Evolutionary conservation across 2,329 filamentous ascomycete genomes (phyloP), one percentile per base, ranked within the genome.

Genomic region (Botrytis aclada): DNA sequence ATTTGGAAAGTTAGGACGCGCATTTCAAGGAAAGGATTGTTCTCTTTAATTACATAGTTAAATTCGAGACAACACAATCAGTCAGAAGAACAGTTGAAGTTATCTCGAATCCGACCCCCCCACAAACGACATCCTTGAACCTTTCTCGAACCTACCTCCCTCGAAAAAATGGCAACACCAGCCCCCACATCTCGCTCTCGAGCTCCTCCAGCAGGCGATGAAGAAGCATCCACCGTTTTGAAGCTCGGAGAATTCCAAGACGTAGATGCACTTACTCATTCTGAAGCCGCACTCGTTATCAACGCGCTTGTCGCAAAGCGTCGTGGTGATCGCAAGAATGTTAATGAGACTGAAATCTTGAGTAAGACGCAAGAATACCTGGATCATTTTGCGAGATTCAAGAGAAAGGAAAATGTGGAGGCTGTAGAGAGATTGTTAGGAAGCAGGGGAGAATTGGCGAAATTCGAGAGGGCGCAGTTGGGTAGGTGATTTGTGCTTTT

Each of bases 301-400:
- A 95, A 95, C 80, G 94, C 94, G 75, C 91, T 98, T 67, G 89
- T 96, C 76, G 87, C 92, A 75, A 93, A 95, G 84, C 89, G 94
- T 76, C 89, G 90, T 77, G 90, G 92, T 78, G 92, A 93, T 78
- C 89, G 90, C 79, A 94, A 94, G 83, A 93, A 94, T 80, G 88
- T 94, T 69, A 93, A 93, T 82, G 92, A 93, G 86, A 95, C 91
- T 75, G 93, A 93, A 80, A 94, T 95, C 82, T 87, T 97, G 72
- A 90, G 89, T 75, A 95, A 97, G 82, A 98, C 95, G 39, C 88
- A 94, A 77, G 93, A 95, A 80, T 98, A 99, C 83, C 89, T 98
- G 71, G 94, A 97, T 79, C 90, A 94, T 75, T 99, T 99, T 83
- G 92, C 95, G 29, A 93, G 96, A 51, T 98, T 98, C 88, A 97